Base-by-base conservation (phyloP, 306 rosid species). In the Fagus crenata region DNA sequence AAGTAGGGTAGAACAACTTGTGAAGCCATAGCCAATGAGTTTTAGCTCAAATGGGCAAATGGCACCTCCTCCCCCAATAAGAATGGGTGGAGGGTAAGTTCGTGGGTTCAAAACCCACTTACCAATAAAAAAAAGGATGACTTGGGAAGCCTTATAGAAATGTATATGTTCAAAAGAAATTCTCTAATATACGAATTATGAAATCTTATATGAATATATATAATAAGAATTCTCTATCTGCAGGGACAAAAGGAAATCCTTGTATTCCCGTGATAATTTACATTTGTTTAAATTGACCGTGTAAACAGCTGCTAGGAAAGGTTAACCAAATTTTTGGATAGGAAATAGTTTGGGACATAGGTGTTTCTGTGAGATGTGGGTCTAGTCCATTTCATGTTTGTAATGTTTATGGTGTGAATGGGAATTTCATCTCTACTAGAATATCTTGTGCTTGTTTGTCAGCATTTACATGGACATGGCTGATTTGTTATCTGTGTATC, bases 401-500 rank as follows among this genome's bases (percentile, higher is more conserved):
- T 22, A 41, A 59, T 61, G 18, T 60, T 72, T 42, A 15, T 75
- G 60, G 7, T 15, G 67, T 32, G 67, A 65, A 37, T 51, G 37
- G 43, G 7, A 39, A 46, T 12, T 49, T 36, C 42, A 8, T 61
- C 72, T 22, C 64, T 17, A 42, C 53, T 49, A 32, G 13, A 41
- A 69, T 37, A 59, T 68, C 55, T 37, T 49, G 55, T 36, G 41
- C 13, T 28, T 53, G 51, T 37, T 71, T 39, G 11, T 70, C 43
- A 60, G 4, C 36, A 33, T 37, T 54, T 42, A 43, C n/a, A 35
- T 79, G 74, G 83, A 67, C 73, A 40, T 70, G 70, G 56, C 49
- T 86, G 46, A 59, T 69, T 58, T 60, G 55, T 86, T 84, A 40
- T 70, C 73, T 82, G 54, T 84, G 72, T 69, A 42, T 15, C 74